phyloP scores from a whole-genome alignment of 2,329 filamentous ascomycete genomes.

The Aspergillus sp. region DNA sequence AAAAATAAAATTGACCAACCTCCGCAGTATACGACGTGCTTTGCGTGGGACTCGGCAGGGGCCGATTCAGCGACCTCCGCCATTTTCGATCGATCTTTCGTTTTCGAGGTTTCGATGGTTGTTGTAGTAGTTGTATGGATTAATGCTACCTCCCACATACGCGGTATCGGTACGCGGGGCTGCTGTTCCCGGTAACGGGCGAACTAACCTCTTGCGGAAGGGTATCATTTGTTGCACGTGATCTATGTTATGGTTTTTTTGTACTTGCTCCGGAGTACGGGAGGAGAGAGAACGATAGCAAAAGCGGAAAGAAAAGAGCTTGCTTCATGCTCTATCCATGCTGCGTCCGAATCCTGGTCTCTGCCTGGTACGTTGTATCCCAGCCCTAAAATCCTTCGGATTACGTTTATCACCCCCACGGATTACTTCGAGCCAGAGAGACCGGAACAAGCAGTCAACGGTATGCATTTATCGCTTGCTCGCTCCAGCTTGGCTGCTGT shows the following conservation, averaged over 20 bases:
- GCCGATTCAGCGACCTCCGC: constrained; percentile 27
- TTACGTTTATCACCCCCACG: too few species aligned
- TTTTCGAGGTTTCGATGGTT: neutral
- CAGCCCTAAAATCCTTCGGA: too few species aligned
- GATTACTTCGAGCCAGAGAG: too few species aligned
- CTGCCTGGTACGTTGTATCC: too few species aligned
- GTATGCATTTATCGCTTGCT: too few species aligned
- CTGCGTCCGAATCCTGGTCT: too few species aligned
- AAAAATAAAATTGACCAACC: constrained; percentile 32
- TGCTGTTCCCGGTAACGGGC: neutral
- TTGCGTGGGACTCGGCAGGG: constrained; percentile 41
- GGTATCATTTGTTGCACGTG: neutral
- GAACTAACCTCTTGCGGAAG: neutral
- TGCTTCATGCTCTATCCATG: too few species aligned
- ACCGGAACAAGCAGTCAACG: too few species aligned
- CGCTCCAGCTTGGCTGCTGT: too few species aligned
- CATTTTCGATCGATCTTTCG: constrained; percentile 14
- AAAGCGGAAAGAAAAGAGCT: too few species aligned
- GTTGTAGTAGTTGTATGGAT: neutral
- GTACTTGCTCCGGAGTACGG: neutral
- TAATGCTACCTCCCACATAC: neutral
- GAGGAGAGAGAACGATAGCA: too few species aligned
- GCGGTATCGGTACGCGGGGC: constrained; percentile 1
- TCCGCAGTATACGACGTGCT: constrained; percentile 54
- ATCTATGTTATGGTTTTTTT: neutral